Conservation (phyloP, 2,329 filamentous ascomycete genomes). For the Fusarium proliferatum region DNA sequence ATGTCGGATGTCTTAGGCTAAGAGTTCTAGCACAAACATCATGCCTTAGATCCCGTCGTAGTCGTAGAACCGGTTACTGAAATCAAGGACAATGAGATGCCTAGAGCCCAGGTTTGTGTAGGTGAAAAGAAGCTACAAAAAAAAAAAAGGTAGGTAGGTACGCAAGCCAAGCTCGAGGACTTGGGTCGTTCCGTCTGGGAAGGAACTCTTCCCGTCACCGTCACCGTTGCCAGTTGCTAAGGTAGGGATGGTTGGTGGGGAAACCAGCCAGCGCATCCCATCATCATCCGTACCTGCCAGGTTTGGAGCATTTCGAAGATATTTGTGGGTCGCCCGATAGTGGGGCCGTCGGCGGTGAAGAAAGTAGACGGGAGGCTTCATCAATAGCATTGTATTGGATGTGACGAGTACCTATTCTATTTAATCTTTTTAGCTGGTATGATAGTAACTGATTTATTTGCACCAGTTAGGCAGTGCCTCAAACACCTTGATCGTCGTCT, state of each 20-base stretch:
- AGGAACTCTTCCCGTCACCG: not conserved
- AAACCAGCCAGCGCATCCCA: slow-evolving; percentile 30
- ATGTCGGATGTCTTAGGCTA: slow-evolving; percentile 36
- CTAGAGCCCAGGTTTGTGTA: slow-evolving; percentile 3
- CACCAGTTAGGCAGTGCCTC: not conserved
- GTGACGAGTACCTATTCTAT: not conserved
- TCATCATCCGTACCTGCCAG: slow-evolving; percentile 27
- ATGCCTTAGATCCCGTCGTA: not conserved
- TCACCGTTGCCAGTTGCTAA: slow-evolving; percentile 24
- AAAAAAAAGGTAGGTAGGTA: not conserved
- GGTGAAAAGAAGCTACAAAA: slow-evolving; percentile 14
- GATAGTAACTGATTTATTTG: not conserved
- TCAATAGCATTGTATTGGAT: slow-evolving; percentile 9
- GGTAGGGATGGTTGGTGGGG: slow-evolving; percentile 37
- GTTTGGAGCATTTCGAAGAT: slow-evolving; percentile 7
- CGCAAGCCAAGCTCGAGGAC: slow-evolving; percentile 23
- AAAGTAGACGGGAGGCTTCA: not conserved
- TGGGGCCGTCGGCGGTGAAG: slow-evolving; percentile 20
- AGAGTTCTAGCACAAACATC: slow-evolving; percentile 19
- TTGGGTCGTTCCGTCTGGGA: not conserved
- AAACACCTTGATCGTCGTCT: not conserved
- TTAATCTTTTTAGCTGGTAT: not conserved
- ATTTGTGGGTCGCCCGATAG: slow-evolving; percentile 7
- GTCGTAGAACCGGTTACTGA: slow-evolving; percentile 6
- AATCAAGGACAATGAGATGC: not conserved